These are phyloP conservation scores for Chrysoporthe austroafricana DNA, from an alignment of 2,329 filamentous ascomycete genomes.

Conservation along the genomic window DNA sequence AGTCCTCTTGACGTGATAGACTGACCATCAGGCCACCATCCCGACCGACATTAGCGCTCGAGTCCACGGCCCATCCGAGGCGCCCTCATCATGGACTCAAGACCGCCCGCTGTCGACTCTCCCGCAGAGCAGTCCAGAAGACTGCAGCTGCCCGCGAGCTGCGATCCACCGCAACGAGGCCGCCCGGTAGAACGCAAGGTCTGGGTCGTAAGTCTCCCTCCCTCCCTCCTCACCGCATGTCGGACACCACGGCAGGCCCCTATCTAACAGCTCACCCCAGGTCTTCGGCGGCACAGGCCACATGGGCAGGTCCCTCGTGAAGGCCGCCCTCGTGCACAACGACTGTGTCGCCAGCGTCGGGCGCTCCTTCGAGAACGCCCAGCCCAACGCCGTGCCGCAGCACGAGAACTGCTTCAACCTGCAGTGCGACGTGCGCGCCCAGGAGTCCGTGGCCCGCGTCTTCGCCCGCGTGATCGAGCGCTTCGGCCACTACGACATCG, in stretches of 20 bases:
- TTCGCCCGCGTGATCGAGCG: slow-evolving; percentile 71
- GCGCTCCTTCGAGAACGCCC: slow-evolving; percentile 75
- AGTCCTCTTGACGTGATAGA: not conserved
- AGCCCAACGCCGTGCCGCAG: slow-evolving; percentile 72
- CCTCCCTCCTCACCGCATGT: slow-evolving; percentile 17
- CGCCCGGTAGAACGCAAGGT: slow-evolving; percentile 75
- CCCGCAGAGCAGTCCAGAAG: slow-evolving; percentile 41
- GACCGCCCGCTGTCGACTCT: slow-evolving; percentile 30
- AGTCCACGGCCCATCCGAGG: not conserved
- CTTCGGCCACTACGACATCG: slow-evolving; percentile 84
- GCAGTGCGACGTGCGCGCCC: slow-evolving; percentile 88
- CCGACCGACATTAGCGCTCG: not conserved
- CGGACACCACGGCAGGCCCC: not conserved
- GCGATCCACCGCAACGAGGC: slow-evolving; percentile 76
- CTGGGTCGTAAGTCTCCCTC: slow-evolving; percentile 73
- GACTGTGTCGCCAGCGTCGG: slow-evolving; percentile 89
- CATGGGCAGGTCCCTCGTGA: slow-evolving; percentile 89
- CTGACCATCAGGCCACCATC: not conserved
- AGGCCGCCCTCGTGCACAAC: slow-evolving; percentile 76
- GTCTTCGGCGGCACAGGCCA: slow-evolving; percentile 97
- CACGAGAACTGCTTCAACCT: slow-evolving; percentile 75
- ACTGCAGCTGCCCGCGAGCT: slow-evolving; percentile 76
- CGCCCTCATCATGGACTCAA: slow-evolving; percentile 33
- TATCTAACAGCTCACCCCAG: slow-evolving; percentile 45
- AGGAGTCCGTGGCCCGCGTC: slow-evolving; percentile 74